These are phyloP conservation scores for Ananas comosus DNA, from an alignment of 176 grass and related monocot genomes.

Conservation along the genomic window DNA sequence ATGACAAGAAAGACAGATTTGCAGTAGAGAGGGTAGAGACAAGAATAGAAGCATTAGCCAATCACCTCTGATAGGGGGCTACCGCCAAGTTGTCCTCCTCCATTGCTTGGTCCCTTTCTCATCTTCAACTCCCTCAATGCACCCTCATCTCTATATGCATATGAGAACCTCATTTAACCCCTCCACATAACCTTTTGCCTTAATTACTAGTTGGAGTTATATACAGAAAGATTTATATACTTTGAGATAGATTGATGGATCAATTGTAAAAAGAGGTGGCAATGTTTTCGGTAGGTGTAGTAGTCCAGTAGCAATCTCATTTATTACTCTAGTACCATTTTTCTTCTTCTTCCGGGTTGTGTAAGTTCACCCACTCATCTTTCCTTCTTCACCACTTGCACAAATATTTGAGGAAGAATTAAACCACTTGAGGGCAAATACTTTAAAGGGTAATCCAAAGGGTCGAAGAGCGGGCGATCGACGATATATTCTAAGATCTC, in stretches of 20 bases:
- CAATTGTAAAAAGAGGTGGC: slow-evolving; percentile 7
- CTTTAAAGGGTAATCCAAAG: slow-evolving; percentile 17
- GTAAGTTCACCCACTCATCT: neutral
- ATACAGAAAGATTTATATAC: slow-evolving; percentile 10
- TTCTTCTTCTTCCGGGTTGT: slow-evolving; percentile 10
- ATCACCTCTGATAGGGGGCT: slow-evolving; percentile 6
- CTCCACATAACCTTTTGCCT: slow-evolving; percentile 15
- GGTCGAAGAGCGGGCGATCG: slow-evolving; percentile 3
- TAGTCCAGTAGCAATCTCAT: slow-evolving; percentile 33
- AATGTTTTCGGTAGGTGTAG: slow-evolving; percentile 8
- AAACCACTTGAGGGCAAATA: no score
- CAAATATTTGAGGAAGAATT: neutral
- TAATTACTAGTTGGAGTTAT: slow-evolving; percentile 13
- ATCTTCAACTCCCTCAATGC: slow-evolving; percentile 23
- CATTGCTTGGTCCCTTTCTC: slow-evolving; percentile 33
- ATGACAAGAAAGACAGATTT: neutral
- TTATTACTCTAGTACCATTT: slow-evolving; percentile 13
- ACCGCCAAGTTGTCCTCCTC: slow-evolving; percentile 40
- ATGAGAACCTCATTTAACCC: slow-evolving; percentile 17
- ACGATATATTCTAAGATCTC: slow-evolving; percentile 26
- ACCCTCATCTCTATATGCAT: slow-evolving; percentile 8
- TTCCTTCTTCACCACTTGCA: slow-evolving; percentile 20
- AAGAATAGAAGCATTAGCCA: neutral
- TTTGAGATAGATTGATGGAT: slow-evolving; percentile 24
- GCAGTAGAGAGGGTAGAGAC: neutral